Evolutionary conservation across 495 filamentous ascomycete species (phyloP), one percentile per base, ranked within the genome.

Genomic region (Annulohypoxylon bovei): DNA sequence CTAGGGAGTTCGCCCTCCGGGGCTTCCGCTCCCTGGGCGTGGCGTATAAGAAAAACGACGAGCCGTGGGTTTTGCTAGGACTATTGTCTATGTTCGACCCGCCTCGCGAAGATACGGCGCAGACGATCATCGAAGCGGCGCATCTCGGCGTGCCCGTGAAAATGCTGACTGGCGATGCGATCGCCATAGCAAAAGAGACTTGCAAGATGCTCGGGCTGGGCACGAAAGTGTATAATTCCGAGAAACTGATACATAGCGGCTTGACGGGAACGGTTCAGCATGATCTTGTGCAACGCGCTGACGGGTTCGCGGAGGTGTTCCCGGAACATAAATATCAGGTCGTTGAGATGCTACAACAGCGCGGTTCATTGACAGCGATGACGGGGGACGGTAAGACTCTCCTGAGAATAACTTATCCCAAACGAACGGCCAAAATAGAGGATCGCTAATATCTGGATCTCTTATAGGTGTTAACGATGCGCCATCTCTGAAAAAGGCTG

Each of bases 271-370:
- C 93, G 68, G 90, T 95, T 74, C 88, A 96, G 57, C 93, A 94
- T 79, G 93, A 97, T 80, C 94, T 96, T 77, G 94, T 96, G 67
- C 92, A 97, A 83, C 91, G 88, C 77, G 94, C 94, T 37, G 94
- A 97, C 85, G 94, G 94, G 73, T 97, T 97, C 81, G 91, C 91
- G 67, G 94, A 97, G 81, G 94, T 97, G 18, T 98, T 97, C 83
- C 94, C 94, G 42, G 93, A 98, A 81, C 94, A 98, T 83, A 98
- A 98, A 85, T 97, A 95, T 78, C 93, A 97, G 72, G 94, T 98
- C 65, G 94, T 98, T 68, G 92, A 97, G 79, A 96, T 97, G 85
- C 88, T 98, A 35, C 94, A 98, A 81, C 92, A 97, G 82, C 92
- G 94, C 81, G 94, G 94, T 68, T 95, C 96, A 82, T 84, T 97